A percentile compares a stretch with the other conserved stretches of the same genome.
Conservation (phyloP, 768 basidiomycete genomes). For the Hortiboletus campestris region DNA sequence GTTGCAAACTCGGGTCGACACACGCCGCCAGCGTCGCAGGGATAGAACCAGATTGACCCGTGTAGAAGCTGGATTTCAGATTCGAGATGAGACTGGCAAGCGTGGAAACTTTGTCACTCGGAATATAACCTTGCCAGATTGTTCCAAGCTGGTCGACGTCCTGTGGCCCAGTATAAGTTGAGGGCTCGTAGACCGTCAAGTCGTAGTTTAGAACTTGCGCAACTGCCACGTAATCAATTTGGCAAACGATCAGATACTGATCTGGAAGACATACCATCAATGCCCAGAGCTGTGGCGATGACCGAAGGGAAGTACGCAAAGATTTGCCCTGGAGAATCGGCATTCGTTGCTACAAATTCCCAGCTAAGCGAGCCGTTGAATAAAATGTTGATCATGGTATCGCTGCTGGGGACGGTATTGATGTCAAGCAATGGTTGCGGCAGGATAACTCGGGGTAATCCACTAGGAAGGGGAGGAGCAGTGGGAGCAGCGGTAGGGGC, state of each 20-base stretch:
- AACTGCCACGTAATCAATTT: conserved; percentile 35
- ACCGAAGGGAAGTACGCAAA: conserved; percentile 67
- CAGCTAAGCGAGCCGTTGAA: conserved; percentile 64
- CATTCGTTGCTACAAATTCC: conserved; percentile 59
- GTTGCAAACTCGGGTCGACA: conserved; percentile 66
- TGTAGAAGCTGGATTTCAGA: conserved; percentile 64
- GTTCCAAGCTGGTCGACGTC: conserved; percentile 61
- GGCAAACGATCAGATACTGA: conserved; percentile 5
- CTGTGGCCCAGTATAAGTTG: conserved; percentile 43
- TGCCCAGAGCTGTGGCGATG: conserved; percentile 43
- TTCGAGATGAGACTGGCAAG: conserved; percentile 68
- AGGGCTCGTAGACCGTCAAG: conserved; percentile 69
- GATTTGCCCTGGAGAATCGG: conserved; percentile 68
- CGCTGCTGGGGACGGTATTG: conserved; percentile 35
- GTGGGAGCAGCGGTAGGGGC: conserved; percentile 28
- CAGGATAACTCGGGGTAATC: conserved; percentile 60
- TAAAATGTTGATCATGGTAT: conserved; percentile 59
- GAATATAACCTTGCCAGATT: conserved; percentile 71
- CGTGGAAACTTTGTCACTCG: conserved; percentile 46
- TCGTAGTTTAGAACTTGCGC: conserved; percentile 48
- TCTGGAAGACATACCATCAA: conserved; percentile 36
- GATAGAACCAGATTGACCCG: conserved; percentile 41
- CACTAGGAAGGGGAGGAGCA: conserved; percentile 47
- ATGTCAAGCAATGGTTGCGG: conserved; percentile 33
- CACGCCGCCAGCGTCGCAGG: conserved; percentile 58